Percentiles rank a stretch among this genome's conserved stretches.
phyloP scores from a whole-genome alignment of 129 eudicot species.

The Centella asiatica region DNA sequence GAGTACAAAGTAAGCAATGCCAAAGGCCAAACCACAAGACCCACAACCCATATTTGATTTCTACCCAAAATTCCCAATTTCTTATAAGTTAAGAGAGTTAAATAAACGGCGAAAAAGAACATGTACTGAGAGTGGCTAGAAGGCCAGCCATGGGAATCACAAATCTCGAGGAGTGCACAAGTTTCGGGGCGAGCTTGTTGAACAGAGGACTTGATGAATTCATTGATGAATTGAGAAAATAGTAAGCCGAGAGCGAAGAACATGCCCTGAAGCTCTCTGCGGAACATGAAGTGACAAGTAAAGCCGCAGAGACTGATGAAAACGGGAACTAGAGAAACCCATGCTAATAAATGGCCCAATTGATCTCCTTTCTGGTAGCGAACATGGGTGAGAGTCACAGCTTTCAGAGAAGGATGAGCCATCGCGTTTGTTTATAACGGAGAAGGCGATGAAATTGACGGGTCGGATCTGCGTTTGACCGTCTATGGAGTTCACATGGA shows the following conservation, averaged over 20 bases:
- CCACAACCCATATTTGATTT: slow-evolving; percentile 35
- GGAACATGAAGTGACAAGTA: slow-evolving; percentile 70
- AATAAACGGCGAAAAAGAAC: slow-evolving; percentile 77
- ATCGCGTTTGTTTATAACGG: no score
- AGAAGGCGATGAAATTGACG: no score
- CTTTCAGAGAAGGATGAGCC: slow-evolving; percentile 38
- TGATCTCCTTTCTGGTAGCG: slow-evolving; percentile 68
- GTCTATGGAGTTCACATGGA: no score
- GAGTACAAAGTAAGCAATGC: slow-evolving; percentile 66
- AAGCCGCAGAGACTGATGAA: slow-evolving; percentile 86
- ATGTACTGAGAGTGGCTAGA: slow-evolving; percentile 83
- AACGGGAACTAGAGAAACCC: slow-evolving; percentile 75
- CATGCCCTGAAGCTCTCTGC: slow-evolving; percentile 74
- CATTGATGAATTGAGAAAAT: slow-evolving; percentile 60
- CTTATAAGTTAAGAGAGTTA: slow-evolving; percentile 40
- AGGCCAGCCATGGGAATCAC: slow-evolving; percentile 98
- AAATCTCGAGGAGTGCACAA: slow-evolving; percentile 55
- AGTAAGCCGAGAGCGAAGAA: slow-evolving; percentile 70
- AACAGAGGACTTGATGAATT: slow-evolving; percentile 46
- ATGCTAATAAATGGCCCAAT: slow-evolving; percentile 66
- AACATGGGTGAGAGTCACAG: slow-evolving; percentile 78
- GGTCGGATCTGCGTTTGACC: no score
- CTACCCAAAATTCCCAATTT: slow-evolving; percentile 37
- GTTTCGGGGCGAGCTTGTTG: slow-evolving; percentile 75
- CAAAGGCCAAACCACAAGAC: slow-evolving; percentile 47